phyloP scores from a whole-genome alignment of 2,329 filamentous ascomycete species.

The Pestalotiopsis sp. region DNA sequence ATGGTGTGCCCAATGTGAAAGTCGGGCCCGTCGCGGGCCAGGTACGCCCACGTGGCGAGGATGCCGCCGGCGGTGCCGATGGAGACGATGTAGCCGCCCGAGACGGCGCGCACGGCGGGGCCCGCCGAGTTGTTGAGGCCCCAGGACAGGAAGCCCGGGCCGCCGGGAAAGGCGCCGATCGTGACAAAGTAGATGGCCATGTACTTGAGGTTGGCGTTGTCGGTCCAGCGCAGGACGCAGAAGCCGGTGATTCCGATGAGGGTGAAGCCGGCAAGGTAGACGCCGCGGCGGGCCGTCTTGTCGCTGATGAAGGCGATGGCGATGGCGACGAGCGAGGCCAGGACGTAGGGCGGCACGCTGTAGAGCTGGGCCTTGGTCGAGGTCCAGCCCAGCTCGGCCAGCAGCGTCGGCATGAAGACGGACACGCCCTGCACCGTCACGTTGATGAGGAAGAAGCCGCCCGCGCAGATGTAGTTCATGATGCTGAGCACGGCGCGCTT shows the following conservation, averaged over 20 bases:
- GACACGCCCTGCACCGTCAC: constrained; percentile 59
- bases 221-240: constrained; percentile 50
- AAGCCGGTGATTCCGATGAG: constrained; percentile 52
- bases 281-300: constrained; percentile 43
- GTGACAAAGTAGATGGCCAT: constrained; percentile 59
- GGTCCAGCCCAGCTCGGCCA: constrained; percentile 44
- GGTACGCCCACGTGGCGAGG: constrained; percentile 59
- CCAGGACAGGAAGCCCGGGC: constrained; percentile 61
- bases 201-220: constrained; percentile 38
- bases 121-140: constrained; percentile 62
- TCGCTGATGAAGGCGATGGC: constrained; percentile 42
- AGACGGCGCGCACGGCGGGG: constrained; percentile 58
- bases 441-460: constrained; percentile 63
- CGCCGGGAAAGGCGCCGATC: constrained; percentile 59
- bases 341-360: constrained; percentile 47
- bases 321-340: constrained; percentile 42
- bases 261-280: constrained; percentile 42
- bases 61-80: constrained; percentile 61
- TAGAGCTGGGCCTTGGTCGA: constrained; percentile 43
- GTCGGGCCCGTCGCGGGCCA: constrained; percentile 45
- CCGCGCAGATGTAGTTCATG: constrained; percentile 61
- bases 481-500: constrained; percentile 56
- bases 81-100: constrained; percentile 56
- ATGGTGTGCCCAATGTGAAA: constrained; percentile 57
- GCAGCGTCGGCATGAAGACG: constrained; percentile 52